A percentile compares a stretch with the other conserved stretches of the same genome.
phyloP scores from a whole-genome alignment of 2,329 filamentous ascomycete species.

The Cytospora mali region DNA sequence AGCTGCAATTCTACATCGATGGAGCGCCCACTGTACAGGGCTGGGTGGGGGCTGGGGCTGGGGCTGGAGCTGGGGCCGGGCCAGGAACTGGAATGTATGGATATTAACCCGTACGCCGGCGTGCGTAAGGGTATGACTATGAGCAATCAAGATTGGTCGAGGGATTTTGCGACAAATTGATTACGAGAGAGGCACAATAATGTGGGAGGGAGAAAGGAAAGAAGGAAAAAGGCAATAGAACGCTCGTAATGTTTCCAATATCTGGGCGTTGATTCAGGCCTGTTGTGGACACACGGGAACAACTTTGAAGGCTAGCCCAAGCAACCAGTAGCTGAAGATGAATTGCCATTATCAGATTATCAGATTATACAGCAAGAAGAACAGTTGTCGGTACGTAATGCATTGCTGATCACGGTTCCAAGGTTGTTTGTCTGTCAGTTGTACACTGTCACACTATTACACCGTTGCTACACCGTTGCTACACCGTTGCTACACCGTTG shows the following conservation, averaged over 20 bases:
- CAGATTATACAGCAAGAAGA: neutral
- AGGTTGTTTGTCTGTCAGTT: neutral
- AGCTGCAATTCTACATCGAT: slow-evolving; percentile 37
- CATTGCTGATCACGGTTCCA: neutral
- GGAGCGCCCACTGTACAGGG: slow-evolving; percentile 31
- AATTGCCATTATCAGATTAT: neutral
- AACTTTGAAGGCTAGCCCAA: slow-evolving; percentile 9
- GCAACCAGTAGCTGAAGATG: slow-evolving; percentile 7
- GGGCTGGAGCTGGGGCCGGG: slow-evolving; percentile 21
- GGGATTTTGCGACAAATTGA: slow-evolving; percentile 7
- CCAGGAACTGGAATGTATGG: slow-evolving; percentile 32
- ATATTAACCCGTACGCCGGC: slow-evolving; percentile 27
- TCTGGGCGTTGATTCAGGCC: neutral
- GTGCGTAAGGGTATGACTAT: neutral
- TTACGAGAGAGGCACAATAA: slow-evolving; percentile 1
- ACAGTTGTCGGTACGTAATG: neutral
- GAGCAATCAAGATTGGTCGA: neutral
- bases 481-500: too few relatives aligned
- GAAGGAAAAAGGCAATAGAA: neutral
- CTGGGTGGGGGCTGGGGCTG: slow-evolving; percentile 31
- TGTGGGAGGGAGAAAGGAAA: neutral
- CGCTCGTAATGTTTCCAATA: slow-evolving; percentile 8
- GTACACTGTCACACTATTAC: too few relatives aligned
- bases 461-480: too few relatives aligned
- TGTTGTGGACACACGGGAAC: neutral